These are phyloP conservation scores for Crithidia sp. DNA, from an alignment of 208 protist species.

Conservation along the genomic window DNA sequence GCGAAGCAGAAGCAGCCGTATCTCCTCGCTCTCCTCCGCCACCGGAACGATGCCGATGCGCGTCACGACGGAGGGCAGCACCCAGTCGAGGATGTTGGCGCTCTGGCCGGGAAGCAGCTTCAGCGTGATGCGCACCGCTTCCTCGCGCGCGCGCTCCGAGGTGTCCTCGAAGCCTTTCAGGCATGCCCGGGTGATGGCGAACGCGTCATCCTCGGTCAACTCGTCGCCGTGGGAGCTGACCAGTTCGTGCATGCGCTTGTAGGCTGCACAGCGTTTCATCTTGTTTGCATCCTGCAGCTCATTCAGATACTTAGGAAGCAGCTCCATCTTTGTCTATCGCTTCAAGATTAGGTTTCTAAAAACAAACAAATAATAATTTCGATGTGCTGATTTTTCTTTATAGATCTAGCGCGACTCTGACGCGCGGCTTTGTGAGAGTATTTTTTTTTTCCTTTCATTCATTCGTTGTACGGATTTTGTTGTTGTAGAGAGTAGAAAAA, in stretches of 20 bases:
- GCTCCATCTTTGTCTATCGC: conserved; percentile 49
- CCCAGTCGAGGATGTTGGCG: conserved; percentile 82
- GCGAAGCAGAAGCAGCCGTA: conserved; percentile 73
- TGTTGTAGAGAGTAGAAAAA: too few relatives aligned
- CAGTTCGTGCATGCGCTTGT: conserved; percentile 61
- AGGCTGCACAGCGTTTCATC: conserved; percentile 68
- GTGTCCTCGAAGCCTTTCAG: conserved; percentile 80
- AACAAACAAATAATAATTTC: too few relatives aligned
- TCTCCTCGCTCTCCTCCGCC: conserved; percentile 83
- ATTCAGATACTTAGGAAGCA: conserved; percentile 76
- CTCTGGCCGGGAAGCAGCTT: conserved; percentile 47
- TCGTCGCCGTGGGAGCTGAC: conserved; percentile 14
- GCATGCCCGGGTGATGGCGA: conserved; percentile 62
- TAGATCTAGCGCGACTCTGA: too few relatives aligned
- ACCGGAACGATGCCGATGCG: conserved; percentile 76
- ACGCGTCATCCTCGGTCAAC: conserved; percentile 40
- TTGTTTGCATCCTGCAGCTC: conserved; percentile 74
- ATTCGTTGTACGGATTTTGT: too few relatives aligned
- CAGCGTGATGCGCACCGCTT: conserved; percentile 62
- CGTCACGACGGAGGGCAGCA: conserved; percentile 86
- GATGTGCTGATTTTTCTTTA: too few relatives aligned
- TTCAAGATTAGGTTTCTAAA: too few relatives aligned
- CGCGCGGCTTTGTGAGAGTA: too few relatives aligned
- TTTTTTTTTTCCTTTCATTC: too few relatives aligned
- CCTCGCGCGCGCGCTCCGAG: conserved; percentile 80